Base-by-base conservation (phyloP, 2,329 filamentous ascomycete genomes). In the Endothia cerciana region DNA sequence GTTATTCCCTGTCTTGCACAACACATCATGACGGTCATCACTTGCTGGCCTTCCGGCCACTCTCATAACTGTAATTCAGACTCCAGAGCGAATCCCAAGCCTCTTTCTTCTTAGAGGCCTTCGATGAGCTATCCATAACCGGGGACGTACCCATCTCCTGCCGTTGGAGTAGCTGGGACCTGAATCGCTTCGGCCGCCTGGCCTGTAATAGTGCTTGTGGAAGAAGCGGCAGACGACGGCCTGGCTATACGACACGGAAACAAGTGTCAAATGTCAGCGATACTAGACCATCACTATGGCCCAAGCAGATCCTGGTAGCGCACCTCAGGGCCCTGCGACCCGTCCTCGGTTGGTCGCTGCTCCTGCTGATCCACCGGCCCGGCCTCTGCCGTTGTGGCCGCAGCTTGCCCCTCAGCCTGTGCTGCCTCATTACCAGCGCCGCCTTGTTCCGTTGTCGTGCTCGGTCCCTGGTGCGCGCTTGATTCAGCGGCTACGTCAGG, bases 71-170 rank as follows among this genome's bases (percentile, higher is more conserved):
- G 56, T 87, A 80, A 71, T 89, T 86, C 33, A 88, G 73, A 68
- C 81, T 86, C 87, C 87, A 89, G 19, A 89, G 75, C 15, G 84
- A 82, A 70, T 88, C 86, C 86, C 86, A 90, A 4, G 88, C 78
- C 36, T 83, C 86, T 71, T 77, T 83, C 74, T 81, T 85, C 38
- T 25, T 30, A 5, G 30, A 13, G 51, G 25, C 43, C 6, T 25
- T 51, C n/a, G 74, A 76, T 30, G 79, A 73, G 66, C 79, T 25
- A 36, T 36, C 30, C 25, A 4, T 51, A 22, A 28, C 28, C 25
- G 25, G 17, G 25, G 47, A 5, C 33, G 68, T 70, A 33, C 68
- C 71, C 68, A 77, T 79, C 58, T 79, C 74, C 69, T 84, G 78
- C 68, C 80, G 78, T 28, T 77, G 77, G 43, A 78, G 71, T 36